Conservation (phyloP, 345 rosid species). For the Bretschneidera sinensis region DNA sequence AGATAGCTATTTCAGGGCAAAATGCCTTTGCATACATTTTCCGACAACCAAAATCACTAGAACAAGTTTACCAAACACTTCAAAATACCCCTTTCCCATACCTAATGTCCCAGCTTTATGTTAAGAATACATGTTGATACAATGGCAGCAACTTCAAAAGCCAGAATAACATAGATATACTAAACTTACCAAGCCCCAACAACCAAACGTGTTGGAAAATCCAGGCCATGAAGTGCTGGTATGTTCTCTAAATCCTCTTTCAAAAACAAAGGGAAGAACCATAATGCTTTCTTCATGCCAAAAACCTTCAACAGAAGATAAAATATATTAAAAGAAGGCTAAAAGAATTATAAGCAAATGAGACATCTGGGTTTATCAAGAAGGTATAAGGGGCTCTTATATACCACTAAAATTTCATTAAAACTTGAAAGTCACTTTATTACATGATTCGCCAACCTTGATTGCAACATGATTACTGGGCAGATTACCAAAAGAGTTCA, state of each 20-base stretch:
- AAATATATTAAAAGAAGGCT: neutral
- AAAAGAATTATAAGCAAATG: neutral
- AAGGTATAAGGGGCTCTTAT: neutral
- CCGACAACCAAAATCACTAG: neutral
- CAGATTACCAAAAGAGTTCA: too few relatives aligned
- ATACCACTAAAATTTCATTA: neutral
- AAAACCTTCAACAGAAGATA: conserved; percentile 54
- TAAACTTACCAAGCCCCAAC: conserved; percentile 37
- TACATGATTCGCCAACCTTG: neutral
- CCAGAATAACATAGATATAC: neutral
- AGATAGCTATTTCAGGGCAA: too few relatives aligned
- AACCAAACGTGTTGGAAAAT: conserved; percentile 61
- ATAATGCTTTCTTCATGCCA: conserved; percentile 67
- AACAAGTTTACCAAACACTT: neutral
- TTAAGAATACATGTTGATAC: neutral
- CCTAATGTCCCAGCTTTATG: neutral
- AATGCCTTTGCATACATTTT: neutral
- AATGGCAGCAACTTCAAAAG: neutral
- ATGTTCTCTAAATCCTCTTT: conserved; percentile 62
- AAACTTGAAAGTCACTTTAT: neutral
- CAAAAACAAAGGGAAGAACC: conserved; percentile 73
- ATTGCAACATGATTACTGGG: too few relatives aligned
- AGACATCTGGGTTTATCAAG: neutral
- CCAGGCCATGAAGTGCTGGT: conserved; percentile 71
- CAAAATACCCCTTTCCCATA: neutral